These are phyloP conservation scores for Solanum appendiculatum DNA, from an alignment of 257 asterid genomes.

Conservation along the genomic window DNA sequence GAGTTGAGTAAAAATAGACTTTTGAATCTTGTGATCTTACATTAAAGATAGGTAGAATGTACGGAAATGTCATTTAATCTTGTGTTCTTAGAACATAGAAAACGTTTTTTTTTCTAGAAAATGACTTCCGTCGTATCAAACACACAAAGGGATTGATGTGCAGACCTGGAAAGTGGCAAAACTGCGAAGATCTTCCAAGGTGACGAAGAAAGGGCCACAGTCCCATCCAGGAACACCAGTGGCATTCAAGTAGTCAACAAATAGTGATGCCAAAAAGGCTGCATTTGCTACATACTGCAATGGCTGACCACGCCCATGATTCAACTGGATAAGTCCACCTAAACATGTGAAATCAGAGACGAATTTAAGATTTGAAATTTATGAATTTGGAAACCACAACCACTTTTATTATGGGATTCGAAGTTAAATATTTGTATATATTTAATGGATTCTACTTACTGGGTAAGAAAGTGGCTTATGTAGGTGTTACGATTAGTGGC, in stretches of 20 bases:
- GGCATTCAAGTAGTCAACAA: conserved; percentile 65
- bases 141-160: background rate
- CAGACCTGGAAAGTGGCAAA: conserved; percentile 76
- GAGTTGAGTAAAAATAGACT: background rate
- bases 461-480: background rate
- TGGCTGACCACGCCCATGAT: conserved; percentile 46
- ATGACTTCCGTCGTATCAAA: background rate
- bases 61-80: too few relatives aligned
- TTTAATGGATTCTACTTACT: background rate
- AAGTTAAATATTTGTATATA: background rate
- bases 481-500: background rate
- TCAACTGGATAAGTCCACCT: conserved; percentile 74
- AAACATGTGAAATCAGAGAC: background rate
- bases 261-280: conserved; percentile 77
- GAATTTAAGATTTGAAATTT: background rate
- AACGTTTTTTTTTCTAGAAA: too few relatives aligned
- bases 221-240: conserved; percentile 67
- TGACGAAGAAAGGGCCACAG: conserved; percentile 47
- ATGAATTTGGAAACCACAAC: background rate
- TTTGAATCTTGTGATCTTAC: background rate
- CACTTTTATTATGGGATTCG: background rate
- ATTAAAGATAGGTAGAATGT: background rate
- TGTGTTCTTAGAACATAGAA: background rate
- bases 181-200: conserved; percentile 24
- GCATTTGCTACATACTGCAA: conserved; percentile 79